Evolutionary conservation across 805 yeast species (phyloP).

Genomic region (Brettanomyces custersianus): DNA sequence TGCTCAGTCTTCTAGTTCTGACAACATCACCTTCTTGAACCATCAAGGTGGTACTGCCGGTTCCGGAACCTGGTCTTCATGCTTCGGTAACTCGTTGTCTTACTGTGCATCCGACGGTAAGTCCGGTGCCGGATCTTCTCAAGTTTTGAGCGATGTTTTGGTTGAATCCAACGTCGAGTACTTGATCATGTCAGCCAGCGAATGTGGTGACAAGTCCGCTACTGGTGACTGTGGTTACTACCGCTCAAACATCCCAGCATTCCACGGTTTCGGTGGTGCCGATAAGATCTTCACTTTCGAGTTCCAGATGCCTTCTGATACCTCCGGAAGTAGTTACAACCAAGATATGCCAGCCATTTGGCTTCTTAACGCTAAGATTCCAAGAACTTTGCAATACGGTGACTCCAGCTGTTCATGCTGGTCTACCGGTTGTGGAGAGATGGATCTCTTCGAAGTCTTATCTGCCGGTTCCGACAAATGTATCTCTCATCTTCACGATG

Average conservation of each 20-base stretch:
- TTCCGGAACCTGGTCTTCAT: slow-evolving; percentile 80
- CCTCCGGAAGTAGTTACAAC: slow-evolving; percentile 35
- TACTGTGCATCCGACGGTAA: slow-evolving; percentile 73
- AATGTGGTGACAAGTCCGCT: slow-evolving; percentile 40
- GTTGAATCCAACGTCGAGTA: slow-evolving; percentile 69
- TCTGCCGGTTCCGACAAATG: slow-evolving; percentile 66
- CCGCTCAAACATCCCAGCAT: slow-evolving; percentile 82
- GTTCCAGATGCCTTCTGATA: slow-evolving; percentile 78
- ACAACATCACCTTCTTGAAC: slow-evolving; percentile 77
- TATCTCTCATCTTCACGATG: slow-evolving; percentile 76
- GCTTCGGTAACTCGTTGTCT: slow-evolving; percentile 90
- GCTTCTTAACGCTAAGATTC: slow-evolving; percentile 64
- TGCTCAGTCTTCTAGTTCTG: slow-evolving; percentile 45
- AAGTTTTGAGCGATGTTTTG: slow-evolving; percentile 59
- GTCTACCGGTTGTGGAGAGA: slow-evolving; percentile 95
- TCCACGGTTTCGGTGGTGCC: slow-evolving; percentile 86
- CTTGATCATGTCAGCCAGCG: slow-evolving; percentile 68
- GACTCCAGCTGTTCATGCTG: slow-evolving; percentile 84
- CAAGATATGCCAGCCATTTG: slow-evolving; percentile 94
- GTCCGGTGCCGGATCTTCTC: slow-evolving; percentile 60
- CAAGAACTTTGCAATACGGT: slow-evolving; percentile 96
- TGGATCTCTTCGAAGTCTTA: slow-evolving; percentile 88
- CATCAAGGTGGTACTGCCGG: slow-evolving; percentile 75
- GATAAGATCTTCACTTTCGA: slow-evolving; percentile 85
- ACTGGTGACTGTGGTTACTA: slow-evolving; percentile 71